phyloP scores from a whole-genome alignment of 441 rosid species.

The Rhodomyrtus psidioides region DNA sequence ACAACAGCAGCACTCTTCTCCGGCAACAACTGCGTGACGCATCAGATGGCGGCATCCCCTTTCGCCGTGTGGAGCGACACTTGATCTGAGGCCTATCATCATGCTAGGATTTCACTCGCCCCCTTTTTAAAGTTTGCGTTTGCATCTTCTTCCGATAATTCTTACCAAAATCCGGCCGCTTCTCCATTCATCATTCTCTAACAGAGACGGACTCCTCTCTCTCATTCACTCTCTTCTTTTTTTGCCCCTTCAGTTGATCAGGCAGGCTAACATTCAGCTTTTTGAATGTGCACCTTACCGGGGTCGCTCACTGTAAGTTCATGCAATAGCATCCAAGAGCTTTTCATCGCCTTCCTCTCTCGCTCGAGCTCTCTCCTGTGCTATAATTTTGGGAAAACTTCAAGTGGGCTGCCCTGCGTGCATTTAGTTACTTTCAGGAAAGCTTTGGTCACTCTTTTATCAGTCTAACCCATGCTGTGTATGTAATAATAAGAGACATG shows the following conservation, averaged over 20 bases:
- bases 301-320: constrained; percentile 24
- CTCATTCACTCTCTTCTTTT: not conserved
- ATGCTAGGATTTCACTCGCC: constrained; percentile 2
- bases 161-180: not conserved
- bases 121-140: not conserved
- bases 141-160: not conserved
- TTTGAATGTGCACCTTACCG: not conserved
- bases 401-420: not conserved
- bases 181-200: not conserved
- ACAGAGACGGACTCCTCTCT: not conserved
- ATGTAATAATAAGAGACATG: too few relatives aligned
- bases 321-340: constrained; percentile 20
- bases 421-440: constrained; percentile 19
- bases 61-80: constrained; percentile 60
- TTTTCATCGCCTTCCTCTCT: not conserved
- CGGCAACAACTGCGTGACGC: constrained; percentile 26
- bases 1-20: constrained; percentile 22
- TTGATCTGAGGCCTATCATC: constrained; percentile 1
- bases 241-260: not conserved
- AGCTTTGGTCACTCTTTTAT: constrained; percentile 13
- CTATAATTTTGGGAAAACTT: constrained; percentile 36
- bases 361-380: not conserved
- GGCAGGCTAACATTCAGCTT: constrained; percentile 16
- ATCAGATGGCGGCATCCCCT: constrained; percentile 31
- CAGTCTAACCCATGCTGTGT: constrained; percentile 19